Base-by-base conservation (phyloP, 805 yeast genomes). In the Starmerella vitae region DNA sequence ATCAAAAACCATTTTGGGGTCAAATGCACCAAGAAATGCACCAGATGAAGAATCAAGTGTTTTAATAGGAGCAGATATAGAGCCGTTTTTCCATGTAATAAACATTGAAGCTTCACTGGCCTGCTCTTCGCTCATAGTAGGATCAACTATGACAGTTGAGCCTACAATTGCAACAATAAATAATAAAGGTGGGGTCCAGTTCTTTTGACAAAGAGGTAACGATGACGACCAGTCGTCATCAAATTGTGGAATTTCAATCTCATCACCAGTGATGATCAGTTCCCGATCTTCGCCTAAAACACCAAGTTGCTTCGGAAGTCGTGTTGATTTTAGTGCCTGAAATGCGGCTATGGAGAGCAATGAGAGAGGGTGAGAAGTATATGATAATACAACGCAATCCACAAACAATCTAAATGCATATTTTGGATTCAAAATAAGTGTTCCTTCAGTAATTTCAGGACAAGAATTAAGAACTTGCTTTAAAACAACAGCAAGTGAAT, bases 191-290 rank as follows among this genome's bases (percentile, higher is more conserved):
- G 93, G 88, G 33, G 70, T 67, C 59, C 72, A 72, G 12, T 42
- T 38, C 2, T 43, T 34, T 6, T 47, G 49, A 13, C 70, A 65
- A 22, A 79, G 60, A 28, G 53, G 67, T 39, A 48, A 65, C 20
- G 77, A 72, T 44, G 62, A 64, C 52, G 66, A 78, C 86, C 80
- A 88, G 48, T 84, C 94, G 52, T 86, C 96, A 30, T 86, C 76
- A 52, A 88, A 86, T 0, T 83, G 78, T 1, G 96, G 96, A 46
- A 81, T 77, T 57, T 86, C 95, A 55, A 79, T 94, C 17, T 83
- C 72, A 17, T 46, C 49, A 13, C 46, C 43, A 4, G 30, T 30
- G 26, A 46, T 46, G 19, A 34, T 28, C 10, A 37, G 20, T 15
- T 38, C 44, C 8, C 20, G 21, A 17, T 46, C 48, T 52, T 81